A percentile compares a stretch with the other conserved stretches of the same genome.
These are phyloP conservation scores for Trichosporon faecale DNA, from an alignment of 1,284 basidiomycete genomes.

Conservation along the genomic window DNA sequence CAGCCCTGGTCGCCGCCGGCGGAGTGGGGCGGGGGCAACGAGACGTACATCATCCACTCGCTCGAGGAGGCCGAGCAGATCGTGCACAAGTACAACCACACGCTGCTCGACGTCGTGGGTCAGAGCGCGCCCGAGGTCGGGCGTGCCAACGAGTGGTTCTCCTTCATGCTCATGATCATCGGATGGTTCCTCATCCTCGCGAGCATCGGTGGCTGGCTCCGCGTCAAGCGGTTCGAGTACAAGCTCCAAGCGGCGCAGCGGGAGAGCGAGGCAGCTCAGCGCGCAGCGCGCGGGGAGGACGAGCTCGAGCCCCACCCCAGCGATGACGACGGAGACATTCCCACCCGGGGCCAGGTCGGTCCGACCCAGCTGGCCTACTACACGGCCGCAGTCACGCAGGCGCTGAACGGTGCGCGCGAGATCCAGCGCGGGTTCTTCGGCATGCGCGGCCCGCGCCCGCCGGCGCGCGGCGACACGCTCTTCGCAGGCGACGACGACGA, in stretches of 20 bases:
- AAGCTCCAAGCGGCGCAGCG: slow-evolving; percentile 39
- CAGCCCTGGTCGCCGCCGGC: not conserved
- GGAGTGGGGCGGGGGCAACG: slow-evolving; percentile 14
- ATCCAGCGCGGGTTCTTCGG: slow-evolving; percentile 47
- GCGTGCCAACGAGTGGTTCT: slow-evolving; percentile 70
- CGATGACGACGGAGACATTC: slow-evolving; percentile 14
- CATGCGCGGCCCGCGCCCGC: slow-evolving; percentile 31
- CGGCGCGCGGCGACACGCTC: slow-evolving; percentile 26
- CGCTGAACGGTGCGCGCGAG: slow-evolving; percentile 37
- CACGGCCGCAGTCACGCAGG: slow-evolving; percentile 37
- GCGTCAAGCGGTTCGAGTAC: slow-evolving; percentile 65
- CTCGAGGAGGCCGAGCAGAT: slow-evolving; percentile 52
- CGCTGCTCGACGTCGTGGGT: slow-evolving; percentile 38
- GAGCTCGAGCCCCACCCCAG: slow-evolving; percentile 11
- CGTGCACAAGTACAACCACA: slow-evolving; percentile 46
- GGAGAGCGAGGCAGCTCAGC: slow-evolving; percentile 43
- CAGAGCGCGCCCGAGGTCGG: slow-evolving; percentile 47
- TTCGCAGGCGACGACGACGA: slow-evolving; percentile 32
- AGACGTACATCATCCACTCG: slow-evolving; percentile 37
- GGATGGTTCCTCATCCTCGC: slow-evolving; percentile 87
- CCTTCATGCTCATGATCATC: slow-evolving; percentile 85
- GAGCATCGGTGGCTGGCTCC: slow-evolving; percentile 73
- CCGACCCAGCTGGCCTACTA: slow-evolving; percentile 39
- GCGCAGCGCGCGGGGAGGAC: slow-evolving; percentile 28
- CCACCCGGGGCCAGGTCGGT: slow-evolving; percentile 25